phyloP scores from a whole-genome alignment of 2,329 filamentous ascomycete species.

The Calcarisporium arbuscula region DNA sequence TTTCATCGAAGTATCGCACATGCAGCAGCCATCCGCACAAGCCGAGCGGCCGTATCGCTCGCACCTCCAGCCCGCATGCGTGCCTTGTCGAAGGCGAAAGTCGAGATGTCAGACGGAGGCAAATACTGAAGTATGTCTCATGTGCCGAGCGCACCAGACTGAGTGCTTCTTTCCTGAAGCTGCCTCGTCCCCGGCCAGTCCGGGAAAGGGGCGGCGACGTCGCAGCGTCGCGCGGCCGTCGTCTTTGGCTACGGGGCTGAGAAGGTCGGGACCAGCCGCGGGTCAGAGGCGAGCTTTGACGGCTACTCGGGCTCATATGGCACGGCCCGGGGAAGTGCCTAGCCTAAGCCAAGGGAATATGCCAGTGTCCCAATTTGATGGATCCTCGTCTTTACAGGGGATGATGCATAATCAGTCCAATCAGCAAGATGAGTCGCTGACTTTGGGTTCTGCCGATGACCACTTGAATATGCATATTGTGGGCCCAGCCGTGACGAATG shows the following conservation, averaged over 20 bases:
- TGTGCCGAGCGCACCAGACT: conserved; percentile 52
- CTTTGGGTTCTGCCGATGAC: conserved; percentile 26
- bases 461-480: conserved; percentile 47
- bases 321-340: too few relatives aligned
- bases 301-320: too few relatives aligned
- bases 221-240: conserved; percentile 8
- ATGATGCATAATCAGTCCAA: background rate
- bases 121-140: conserved; percentile 44
- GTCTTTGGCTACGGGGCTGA: too few relatives aligned
- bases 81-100: conserved; percentile 54
- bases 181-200: conserved; percentile 16
- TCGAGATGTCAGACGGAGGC: conserved; percentile 54
- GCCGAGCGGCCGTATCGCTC: conserved; percentile 49
- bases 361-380: too few relatives aligned
- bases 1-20: background rate
- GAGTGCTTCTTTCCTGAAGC: conserved; percentile 48
- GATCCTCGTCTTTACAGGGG: too few relatives aligned
- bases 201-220: conserved; percentile 11
- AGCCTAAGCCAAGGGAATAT: too few relatives aligned
- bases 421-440: conserved; percentile 17
- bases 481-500: conserved; percentile 51
- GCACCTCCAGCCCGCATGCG: conserved; percentile 54
- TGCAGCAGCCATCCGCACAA: conserved; percentile 8
- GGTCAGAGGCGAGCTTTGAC: too few relatives aligned
- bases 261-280: too few relatives aligned